Base-by-base conservation (phyloP, 805 yeast species). In the Ogataea philodendri region DNA sequence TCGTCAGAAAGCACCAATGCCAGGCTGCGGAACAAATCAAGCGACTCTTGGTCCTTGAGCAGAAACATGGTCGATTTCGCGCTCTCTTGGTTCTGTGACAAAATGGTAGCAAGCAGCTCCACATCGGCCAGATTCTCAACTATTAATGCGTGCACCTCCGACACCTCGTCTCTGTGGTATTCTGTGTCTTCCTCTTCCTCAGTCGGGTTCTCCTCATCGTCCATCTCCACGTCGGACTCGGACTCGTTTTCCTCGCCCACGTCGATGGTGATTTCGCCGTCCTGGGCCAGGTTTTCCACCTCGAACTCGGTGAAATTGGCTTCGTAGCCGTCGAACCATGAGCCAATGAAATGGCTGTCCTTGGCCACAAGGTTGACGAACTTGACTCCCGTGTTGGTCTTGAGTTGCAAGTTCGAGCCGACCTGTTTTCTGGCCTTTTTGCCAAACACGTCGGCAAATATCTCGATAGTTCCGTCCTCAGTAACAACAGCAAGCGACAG, bases 51-150 rank as follows among this genome's bases (percentile, higher is more conserved):
- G 6, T 73, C 66, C 18, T 68, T 72, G 25, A 84, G 60, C 32
- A 76, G 62, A 44, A 73, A 70, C 26, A 83, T 69, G 1, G 84
- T 72, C 9, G 69, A 61, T 55, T 72, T 66, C 31, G 75, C 74
- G 45, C 76, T 78, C 15, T 70, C 32, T 16, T 32, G 37, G 36
- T 62, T 59, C 31, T 55, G 58, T 8, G 48, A 42, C 15, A 62
- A 39, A 11, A 62, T 41, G 14, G 48, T 25, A 57, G 41, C 67
- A 67, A 42, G 64, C 56, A 22, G 51, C 31, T 35, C 52, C 45
- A 10, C n/a, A 8, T 54, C 49, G 10, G 56, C 54, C 13, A 49
- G 22, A 13, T 39, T 41, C 7, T 51, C 51, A 2, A 32, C 16
- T 1, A 57, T 51, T 5, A 64, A 47, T 3, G 40, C 32, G 11